These are phyloP conservation scores for Bimuria novae-zelandiae DNA, from an alignment of 2,329 filamentous ascomycete genomes.

Conservation along the genomic window DNA sequence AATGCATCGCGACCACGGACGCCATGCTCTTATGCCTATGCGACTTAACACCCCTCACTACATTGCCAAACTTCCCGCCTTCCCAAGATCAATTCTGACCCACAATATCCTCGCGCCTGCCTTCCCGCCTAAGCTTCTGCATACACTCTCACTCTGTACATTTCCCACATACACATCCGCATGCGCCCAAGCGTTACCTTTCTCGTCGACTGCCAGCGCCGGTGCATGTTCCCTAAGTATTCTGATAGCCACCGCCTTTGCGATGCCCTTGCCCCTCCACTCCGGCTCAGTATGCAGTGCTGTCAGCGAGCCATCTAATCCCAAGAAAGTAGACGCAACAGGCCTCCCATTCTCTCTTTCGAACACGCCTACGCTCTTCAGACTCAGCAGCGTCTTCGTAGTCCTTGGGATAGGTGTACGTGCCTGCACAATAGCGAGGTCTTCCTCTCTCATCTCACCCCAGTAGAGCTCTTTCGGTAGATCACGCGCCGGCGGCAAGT, in stretches of 20 bases:
- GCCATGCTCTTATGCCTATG: not conserved
- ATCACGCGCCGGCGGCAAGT: conserved; percentile 49
- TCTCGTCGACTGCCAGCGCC: conserved; percentile 35
- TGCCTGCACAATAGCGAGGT: conserved; percentile 59
- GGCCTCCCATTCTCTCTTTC: conserved; percentile 53
- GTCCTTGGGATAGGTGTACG: conserved; percentile 59
- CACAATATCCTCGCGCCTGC: conserved; percentile 63
- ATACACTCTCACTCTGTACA: conserved; percentile 63
- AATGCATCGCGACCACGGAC: too few species aligned
- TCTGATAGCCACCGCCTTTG: conserved; percentile 64
- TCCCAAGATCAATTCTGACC: conserved; percentile 52
- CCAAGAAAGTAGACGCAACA: conserved; percentile 69
- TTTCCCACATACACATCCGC: conserved; percentile 70
- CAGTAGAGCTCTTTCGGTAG: conserved; percentile 60
- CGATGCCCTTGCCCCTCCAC: conserved; percentile 66
- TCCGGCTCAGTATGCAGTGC: conserved; percentile 64
- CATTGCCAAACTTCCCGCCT: conserved; percentile 23
- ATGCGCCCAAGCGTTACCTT: conserved; percentile 58
- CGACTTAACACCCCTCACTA: not conserved
- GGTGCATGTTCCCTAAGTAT: conserved; percentile 56
- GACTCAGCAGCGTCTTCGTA: conserved; percentile 50
- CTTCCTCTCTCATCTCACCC: conserved; percentile 56
- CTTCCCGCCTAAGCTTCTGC: conserved; percentile 63
- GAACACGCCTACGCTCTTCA: conserved; percentile 49
- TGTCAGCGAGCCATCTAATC: conserved; percentile 64